These are phyloP conservation scores for Suillus discolor DNA, from an alignment of 768 basidiomycete genomes.

Conservation along the genomic window DNA sequence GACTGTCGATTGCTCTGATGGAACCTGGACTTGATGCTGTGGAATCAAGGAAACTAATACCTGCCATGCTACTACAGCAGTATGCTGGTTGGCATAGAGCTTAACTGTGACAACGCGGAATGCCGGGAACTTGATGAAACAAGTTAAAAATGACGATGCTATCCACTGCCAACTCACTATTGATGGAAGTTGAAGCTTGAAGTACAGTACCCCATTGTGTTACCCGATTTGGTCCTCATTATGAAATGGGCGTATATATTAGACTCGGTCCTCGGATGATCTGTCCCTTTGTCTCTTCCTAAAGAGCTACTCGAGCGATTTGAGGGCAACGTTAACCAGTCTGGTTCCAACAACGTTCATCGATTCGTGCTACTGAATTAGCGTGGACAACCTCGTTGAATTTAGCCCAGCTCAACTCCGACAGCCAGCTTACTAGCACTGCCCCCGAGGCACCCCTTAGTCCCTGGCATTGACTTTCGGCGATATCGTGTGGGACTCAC, in stretches of 20 bases:
- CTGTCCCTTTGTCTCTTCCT: not conserved
- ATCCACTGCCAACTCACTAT: not conserved
- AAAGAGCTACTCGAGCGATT: not conserved
- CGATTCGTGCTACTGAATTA: not conserved
- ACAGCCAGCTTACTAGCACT: too few relatives aligned
- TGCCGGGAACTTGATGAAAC: not conserved
- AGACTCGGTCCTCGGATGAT: not conserved
- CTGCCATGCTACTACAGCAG: conserved; percentile 7
- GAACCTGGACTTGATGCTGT: conserved; percentile 4
- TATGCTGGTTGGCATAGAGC: not conserved
- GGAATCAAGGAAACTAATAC: not conserved
- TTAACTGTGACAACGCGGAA: not conserved
- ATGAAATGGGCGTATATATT: too few relatives aligned
- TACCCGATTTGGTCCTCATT: not conserved
- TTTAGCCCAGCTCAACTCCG: not conserved
- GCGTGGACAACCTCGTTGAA: not conserved
- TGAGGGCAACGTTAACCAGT: not conserved
- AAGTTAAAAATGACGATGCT: not conserved
- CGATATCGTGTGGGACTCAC: not conserved
- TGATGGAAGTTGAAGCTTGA: not conserved
- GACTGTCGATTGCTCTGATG: conserved; percentile 67
- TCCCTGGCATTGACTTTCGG: not conserved
- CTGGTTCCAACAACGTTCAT: not conserved
- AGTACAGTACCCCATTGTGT: not conserved
- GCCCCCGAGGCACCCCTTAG: not conserved